Evolutionary conservation across 2,329 filamentous ascomycete genomes (phyloP), one percentile per base, ranked within the genome.

Genomic region (Pseudocercospora musae): DNA sequence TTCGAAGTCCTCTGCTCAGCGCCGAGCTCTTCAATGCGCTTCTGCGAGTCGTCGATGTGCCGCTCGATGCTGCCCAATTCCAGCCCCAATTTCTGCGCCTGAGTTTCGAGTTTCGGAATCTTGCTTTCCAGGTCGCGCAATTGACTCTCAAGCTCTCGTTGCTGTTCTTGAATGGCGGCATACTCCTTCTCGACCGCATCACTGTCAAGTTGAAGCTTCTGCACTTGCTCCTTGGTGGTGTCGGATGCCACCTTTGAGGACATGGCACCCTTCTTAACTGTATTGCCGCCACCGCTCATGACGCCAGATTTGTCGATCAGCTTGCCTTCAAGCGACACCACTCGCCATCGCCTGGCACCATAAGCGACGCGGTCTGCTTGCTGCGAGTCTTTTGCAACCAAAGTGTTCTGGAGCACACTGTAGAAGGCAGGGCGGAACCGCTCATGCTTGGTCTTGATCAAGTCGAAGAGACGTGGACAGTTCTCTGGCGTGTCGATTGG

Each of bases 331-430:
- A 99, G 85, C 0, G 95, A 99, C 44, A 99, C 95, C 2, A 99
- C 95, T 67, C 95, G 88, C 95, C 95, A 99, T 76, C 95, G 83
- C 80, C 88, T 91, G 50, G 91, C 91, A 46, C 95, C 94, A 72
- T 98, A 99, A 7, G 95, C 95, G 68, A 99, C 97, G 52, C 95
- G 88, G 77, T 98, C 97, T 1, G 95, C 96, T 75, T 99, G 95
- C n/a, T 91, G 88, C 13, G 99, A 84, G 72, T 99, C 92, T 57
- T 88, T 89, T 5, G 95, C 95, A 15, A 99, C 96, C 2, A 99
- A 81, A 0, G 96, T 99, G 74, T 99, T 94, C 72, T 96, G 91
- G 68, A 99, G 86, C 6, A 96, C 92, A 71, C 94, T 95, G 78
- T 94, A 99, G 77, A 99, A 99, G 0, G 95, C 95, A 0, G 94